Conservation (phyloP, 2,329 filamentous ascomycete genomes). For the Zymoseptoria pseudotritici region DNA sequence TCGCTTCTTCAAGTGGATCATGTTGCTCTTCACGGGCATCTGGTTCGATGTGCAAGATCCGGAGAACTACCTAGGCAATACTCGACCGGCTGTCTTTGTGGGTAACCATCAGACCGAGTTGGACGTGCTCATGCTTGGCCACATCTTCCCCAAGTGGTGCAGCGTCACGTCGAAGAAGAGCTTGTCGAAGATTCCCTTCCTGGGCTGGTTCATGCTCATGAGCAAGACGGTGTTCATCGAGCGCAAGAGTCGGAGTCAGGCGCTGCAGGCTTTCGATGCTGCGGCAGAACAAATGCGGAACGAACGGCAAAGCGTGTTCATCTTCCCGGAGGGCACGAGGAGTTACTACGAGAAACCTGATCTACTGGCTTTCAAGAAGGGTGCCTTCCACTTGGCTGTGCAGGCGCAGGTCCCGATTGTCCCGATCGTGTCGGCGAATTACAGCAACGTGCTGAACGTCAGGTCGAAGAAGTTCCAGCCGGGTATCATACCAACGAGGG, state of each 20-base stretch:
- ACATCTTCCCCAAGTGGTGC: slow-evolving; percentile 84
- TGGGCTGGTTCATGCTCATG: slow-evolving; percentile 87
- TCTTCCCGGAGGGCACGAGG: slow-evolving; percentile 87
- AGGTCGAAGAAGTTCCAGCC: slow-evolving; percentile 36
- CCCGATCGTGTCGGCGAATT: slow-evolving; percentile 57
- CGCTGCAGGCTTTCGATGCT: slow-evolving; percentile 74
- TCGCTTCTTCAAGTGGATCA: slow-evolving; percentile 70
- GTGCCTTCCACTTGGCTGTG: slow-evolving; percentile 90
- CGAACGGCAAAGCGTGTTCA: slow-evolving; percentile 63
- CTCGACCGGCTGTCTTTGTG: slow-evolving; percentile 79
- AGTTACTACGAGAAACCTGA: slow-evolving; percentile 77
- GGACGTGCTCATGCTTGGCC: slow-evolving; percentile 84
- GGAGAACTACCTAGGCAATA: slow-evolving; percentile 32
- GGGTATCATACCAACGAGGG: slow-evolving; percentile 54
- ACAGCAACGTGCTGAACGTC: slow-evolving; percentile 40
- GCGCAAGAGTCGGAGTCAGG: slow-evolving; percentile 73
- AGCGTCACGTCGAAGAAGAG: slow-evolving; percentile 87
- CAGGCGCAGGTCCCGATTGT: slow-evolving; percentile 91
- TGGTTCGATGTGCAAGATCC: slow-evolving; percentile 59
- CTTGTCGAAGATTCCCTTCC: slow-evolving; percentile 68
- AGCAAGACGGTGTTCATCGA: slow-evolving; percentile 94
- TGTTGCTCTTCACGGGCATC: slow-evolving; percentile 68
- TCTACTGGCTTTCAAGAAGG: slow-evolving; percentile 96
- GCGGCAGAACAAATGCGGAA: slow-evolving; percentile 72
- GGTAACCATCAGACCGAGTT: slow-evolving; percentile 92